phyloP scores from a whole-genome alignment of 2,329 filamentous ascomycete species.

The Arthrobotrys conoides region DNA sequence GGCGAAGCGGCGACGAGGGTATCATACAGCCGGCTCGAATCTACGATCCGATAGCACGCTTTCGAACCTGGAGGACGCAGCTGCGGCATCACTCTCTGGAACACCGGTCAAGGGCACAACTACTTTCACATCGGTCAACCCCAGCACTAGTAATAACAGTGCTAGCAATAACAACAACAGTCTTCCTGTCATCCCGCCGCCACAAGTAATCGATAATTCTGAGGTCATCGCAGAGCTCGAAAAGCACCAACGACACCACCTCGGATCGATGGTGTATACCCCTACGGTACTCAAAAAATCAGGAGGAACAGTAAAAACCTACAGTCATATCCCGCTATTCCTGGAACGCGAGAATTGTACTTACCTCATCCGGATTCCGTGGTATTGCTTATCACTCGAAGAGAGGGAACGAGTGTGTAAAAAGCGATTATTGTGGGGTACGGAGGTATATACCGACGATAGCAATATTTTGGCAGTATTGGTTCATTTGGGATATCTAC shows the following conservation, averaged over 20 bases:
- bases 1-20: slow-evolving; percentile 42
- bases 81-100: slow-evolving; percentile 21
- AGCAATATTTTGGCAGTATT: slow-evolving; percentile 93
- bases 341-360: slow-evolving; percentile 88
- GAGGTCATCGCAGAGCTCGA: slow-evolving; percentile 62
- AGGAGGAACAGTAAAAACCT: slow-evolving; percentile 72
- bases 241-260: slow-evolving; percentile 62
- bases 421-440: slow-evolving; percentile 88
- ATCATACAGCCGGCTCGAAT: slow-evolving; percentile 31
- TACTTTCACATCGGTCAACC: slow-evolving; percentile 20
- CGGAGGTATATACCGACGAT: slow-evolving; percentile 94
- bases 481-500: slow-evolving; percentile 93
- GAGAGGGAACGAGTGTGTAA: slow-evolving; percentile 87
- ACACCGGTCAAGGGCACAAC: slow-evolving; percentile 38
- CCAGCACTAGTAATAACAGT: slow-evolving; percentile 10
- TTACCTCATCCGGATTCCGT: slow-evolving; percentile 87
- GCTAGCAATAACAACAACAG: slow-evolving; percentile 3
- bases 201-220: slow-evolving; percentile 63
- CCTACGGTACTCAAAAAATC: slow-evolving; percentile 63
- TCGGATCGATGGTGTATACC: slow-evolving; percentile 64
- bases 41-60: slow-evolving; percentile 51
- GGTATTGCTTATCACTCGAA: slow-evolving; percentile 78
- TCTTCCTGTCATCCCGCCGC: slow-evolving; percentile 61
- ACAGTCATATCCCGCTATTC: slow-evolving; percentile 77
- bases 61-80: slow-evolving; percentile 48